Evolutionary conservation across 257 asterid species (phyloP), one percentile per base, ranked within the genome.

Genomic region (Euphrasia confusa): DNA sequence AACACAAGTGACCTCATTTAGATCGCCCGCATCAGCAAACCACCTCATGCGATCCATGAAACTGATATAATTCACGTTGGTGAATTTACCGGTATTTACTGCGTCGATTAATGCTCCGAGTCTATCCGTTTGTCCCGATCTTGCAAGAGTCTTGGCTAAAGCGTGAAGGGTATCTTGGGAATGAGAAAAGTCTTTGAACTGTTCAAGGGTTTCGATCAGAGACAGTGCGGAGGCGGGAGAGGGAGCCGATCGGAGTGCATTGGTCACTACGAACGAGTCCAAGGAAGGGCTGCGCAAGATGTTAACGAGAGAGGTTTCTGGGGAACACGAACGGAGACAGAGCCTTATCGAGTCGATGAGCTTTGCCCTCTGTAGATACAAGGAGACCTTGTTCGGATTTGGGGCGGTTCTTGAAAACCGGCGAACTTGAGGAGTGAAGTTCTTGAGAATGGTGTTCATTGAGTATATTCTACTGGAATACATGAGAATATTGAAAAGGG

Each of bases 11-110:
- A 92, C 97, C 73, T 82, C 84, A 21, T 79, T 64, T 17, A 92
- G 72, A 63, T 92, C 94, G 54, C 87, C 92, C 35, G 91, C 84
- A 30, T 70, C 81, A 0, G 94, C 89, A 44, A 70, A 82, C 97
- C 95, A 89, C 18, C 86, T 74, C 91, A 92, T 83, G 3, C 84
- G 78, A 65, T 92, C 95, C 96, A 89, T 87, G 73, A 73, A 86
- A 70, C 95, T 89, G n/a, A 86, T 76, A 45, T 72, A 83, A 5
- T 81, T 75, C 72, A 79, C 88, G 18, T 84, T 83, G 9, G 63
- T 32, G 62, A 87, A 89, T 77, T 82, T 82, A 3, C 95, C 95
- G 2, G 82, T 39, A 56, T 89, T 82, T 58, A 93, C 84, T 60
- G 91, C 84, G 62, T 77, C 76, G 57, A 89, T 80, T 81, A 93